phyloP scores from a whole-genome alignment of 257 asterid species.

The Jaltomata sinuosa region DNA sequence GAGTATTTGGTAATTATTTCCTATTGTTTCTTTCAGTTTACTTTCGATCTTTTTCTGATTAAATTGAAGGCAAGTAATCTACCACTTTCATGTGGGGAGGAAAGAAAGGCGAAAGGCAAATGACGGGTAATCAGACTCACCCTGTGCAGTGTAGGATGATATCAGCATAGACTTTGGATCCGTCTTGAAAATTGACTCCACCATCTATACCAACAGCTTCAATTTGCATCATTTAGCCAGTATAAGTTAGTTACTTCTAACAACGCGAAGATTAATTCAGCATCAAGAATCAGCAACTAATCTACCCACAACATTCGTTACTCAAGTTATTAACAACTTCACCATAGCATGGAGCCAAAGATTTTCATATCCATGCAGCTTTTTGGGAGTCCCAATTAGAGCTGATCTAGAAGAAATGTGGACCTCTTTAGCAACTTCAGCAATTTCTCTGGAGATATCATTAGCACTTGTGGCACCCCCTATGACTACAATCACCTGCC shows the following conservation, averaged over 20 bases:
- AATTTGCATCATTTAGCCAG: slow-evolving; percentile 34
- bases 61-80: too few relatives aligned
- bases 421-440: slow-evolving; percentile 71
- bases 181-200: slow-evolving; percentile 55
- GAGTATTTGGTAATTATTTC: background rate
- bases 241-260: background rate
- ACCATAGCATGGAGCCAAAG: slow-evolving; percentile 32
- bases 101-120: background rate
- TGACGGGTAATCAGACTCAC: slow-evolving; percentile 22
- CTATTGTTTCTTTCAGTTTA: too few relatives aligned
- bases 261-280: background rate
- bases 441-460: slow-evolving; percentile 74
- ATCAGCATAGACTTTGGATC: slow-evolving; percentile 37
- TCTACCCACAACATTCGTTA: background rate
- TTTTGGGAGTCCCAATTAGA: slow-evolving; percentile 21
- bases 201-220: slow-evolving; percentile 44
- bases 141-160: slow-evolving; percentile 88
- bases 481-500: slow-evolving; percentile 72
- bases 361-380: slow-evolving; percentile 48
- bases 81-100: too few relatives aligned
- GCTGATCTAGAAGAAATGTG: slow-evolving; percentile 65
- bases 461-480: slow-evolving; percentile 80
- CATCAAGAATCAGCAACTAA: background rate
- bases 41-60: too few relatives aligned
- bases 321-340: background rate